A percentile compares a stretch with the other conserved stretches of the same genome.
phyloP scores from a whole-genome alignment of 2,329 filamentous ascomycete species.

The Penicillium sp. region DNA sequence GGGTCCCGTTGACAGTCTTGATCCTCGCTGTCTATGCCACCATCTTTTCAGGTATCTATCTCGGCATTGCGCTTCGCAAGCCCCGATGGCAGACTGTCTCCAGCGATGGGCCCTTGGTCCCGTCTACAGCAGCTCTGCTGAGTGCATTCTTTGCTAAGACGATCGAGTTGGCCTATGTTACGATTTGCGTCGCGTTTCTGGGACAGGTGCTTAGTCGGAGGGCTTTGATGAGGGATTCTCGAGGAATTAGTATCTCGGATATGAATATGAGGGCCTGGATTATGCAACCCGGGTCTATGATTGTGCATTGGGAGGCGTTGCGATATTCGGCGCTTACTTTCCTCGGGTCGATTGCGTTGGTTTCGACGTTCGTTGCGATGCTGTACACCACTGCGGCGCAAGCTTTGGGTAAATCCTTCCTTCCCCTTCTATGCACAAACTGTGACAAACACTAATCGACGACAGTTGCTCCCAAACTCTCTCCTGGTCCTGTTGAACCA shows the following conservation, averaged over 20 bases:
- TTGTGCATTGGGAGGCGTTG: constrained; percentile 60
- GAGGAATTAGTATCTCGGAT: constrained; percentile 64
- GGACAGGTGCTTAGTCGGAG: constrained; percentile 66
- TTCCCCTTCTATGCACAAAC: no score
- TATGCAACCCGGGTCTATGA: constrained; percentile 61
- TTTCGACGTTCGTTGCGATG: constrained; percentile 57
- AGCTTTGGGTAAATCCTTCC: constrained; percentile 45
- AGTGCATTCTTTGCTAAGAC: constrained; percentile 65
- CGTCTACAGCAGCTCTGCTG: constrained; percentile 58
- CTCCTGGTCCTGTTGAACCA: constrained; percentile 47
- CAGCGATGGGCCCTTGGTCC: constrained; percentile 43
- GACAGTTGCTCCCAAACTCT: constrained; percentile 60
- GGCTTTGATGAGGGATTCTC: constrained; percentile 52
- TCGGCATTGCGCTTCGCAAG: constrained; percentile 53
- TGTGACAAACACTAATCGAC: not conserved
- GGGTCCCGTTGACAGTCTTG: constrained; percentile 31
- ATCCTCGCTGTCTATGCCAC: constrained; percentile 34
- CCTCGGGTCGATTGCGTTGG: constrained; percentile 56
- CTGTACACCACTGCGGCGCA: constrained; percentile 71
- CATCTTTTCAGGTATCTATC: constrained; percentile 45
- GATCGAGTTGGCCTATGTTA: constrained; percentile 69
- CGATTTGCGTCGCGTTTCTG: constrained; percentile 64
- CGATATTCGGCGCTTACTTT: constrained; percentile 56
- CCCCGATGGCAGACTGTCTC: constrained; percentile 53
- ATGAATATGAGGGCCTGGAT: constrained; percentile 71